Conservation (phyloP, 2,329 filamentous ascomycete genomes). For the Aspergillus sergii region DNA sequence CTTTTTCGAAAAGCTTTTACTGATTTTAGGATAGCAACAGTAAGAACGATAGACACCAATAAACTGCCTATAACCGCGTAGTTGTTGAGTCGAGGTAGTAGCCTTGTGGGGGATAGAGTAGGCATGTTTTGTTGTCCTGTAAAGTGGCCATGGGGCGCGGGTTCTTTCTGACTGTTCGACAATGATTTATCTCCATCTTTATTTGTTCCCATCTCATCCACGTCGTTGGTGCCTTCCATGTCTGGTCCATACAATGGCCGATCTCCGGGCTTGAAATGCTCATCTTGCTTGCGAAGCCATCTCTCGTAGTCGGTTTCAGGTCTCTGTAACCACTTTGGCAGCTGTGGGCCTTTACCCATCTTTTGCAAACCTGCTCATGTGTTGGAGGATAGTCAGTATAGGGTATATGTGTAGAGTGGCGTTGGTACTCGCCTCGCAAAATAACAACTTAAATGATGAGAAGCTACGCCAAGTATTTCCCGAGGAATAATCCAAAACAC, state of each 20-base stretch:
- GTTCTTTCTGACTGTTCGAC: no score
- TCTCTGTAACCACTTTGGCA: not conserved
- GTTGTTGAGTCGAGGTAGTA: not conserved
- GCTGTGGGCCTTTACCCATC: not conserved
- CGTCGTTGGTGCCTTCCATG: not conserved
- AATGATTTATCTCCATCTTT: not conserved
- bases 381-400: not conserved
- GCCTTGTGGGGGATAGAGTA: no score
- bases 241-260: not conserved
- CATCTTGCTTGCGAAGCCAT: not conserved
- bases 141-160: no score
- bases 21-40: not conserved
- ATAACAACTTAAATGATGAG: not conserved
- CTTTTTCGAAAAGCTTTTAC: not conserved
- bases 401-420: not conserved
- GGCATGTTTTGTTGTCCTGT: no score
- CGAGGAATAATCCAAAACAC: not conserved
- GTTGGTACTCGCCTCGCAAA: not conserved
- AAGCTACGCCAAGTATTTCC: not conserved
- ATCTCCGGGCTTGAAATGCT: not conserved
- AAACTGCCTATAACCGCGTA: not conserved
- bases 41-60: not conserved
- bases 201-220: not conserved
- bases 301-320: not conserved
- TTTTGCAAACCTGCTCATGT: not conserved